phyloP scores from a whole-genome alignment of 2,329 filamentous ascomycete genomes.

The Colletotrichum scovillei region DNA sequence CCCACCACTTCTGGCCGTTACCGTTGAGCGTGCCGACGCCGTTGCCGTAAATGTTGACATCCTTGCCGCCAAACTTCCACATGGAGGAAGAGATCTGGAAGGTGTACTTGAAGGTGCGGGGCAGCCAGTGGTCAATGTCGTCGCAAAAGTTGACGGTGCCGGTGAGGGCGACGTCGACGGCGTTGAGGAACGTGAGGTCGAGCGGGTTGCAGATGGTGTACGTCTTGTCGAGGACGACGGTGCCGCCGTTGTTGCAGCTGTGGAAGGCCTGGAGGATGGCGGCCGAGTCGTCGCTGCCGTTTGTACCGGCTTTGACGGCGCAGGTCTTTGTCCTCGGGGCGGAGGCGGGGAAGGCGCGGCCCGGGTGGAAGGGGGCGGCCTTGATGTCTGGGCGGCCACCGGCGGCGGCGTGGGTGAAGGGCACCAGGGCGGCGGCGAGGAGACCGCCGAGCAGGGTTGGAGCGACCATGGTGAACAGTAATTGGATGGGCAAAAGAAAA shows the following conservation, averaged over 20 bases:
- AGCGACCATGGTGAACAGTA: slow-evolving; percentile 19
- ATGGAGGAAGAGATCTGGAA: slow-evolving; percentile 72
- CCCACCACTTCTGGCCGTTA: slow-evolving; percentile 74
- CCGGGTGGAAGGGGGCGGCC: slow-evolving; percentile 35
- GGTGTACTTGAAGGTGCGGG: slow-evolving; percentile 69
- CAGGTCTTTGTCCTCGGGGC: slow-evolving; percentile 40
- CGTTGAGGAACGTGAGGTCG: slow-evolving; percentile 72
- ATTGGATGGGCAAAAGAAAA: background rate
- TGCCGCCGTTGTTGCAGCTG: slow-evolving; percentile 72
- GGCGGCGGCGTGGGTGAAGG: slow-evolving; percentile 20
- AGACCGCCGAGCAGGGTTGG: slow-evolving; percentile 30
- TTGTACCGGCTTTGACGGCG: slow-evolving; percentile 39
- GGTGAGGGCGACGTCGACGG: slow-evolving; percentile 69
- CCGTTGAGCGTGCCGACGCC: slow-evolving; percentile 61
- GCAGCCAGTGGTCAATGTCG: slow-evolving; percentile 77
- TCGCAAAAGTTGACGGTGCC: slow-evolving; percentile 72
- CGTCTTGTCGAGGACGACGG: slow-evolving; percentile 67
- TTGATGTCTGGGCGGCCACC: slow-evolving; percentile 35
- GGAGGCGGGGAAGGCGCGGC: slow-evolving; percentile 37
- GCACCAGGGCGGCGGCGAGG: slow-evolving; percentile 30
- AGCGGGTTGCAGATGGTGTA: slow-evolving; percentile 74
- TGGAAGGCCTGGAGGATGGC: slow-evolving; percentile 64
- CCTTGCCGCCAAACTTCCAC: slow-evolving; percentile 46
- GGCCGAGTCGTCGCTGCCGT: slow-evolving; percentile 45
- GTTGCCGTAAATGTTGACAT: slow-evolving; percentile 74